Evolutionary conservation across 2,329 filamentous ascomycete genomes (phyloP).

Genomic region (Aureobasidium musti): DNA sequence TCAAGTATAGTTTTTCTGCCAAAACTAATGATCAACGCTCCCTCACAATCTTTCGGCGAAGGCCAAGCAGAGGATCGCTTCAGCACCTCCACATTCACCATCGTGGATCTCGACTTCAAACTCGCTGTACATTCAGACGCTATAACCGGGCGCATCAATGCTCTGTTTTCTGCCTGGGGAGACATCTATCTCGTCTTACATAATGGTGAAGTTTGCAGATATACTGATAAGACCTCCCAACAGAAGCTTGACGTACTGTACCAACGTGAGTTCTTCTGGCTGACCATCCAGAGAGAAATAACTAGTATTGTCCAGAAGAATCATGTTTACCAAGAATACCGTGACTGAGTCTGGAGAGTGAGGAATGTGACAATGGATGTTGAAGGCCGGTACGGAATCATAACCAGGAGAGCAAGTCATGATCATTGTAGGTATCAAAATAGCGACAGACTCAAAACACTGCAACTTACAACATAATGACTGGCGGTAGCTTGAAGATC

Average conservation of each 20-base stretch:
- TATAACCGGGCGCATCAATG: slow-evolving; percentile 75
- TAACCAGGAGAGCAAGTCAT: no score
- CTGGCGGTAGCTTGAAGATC: no score
- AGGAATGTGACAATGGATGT: no score
- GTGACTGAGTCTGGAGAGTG: no score
- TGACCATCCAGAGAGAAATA: slow-evolving; percentile 87
- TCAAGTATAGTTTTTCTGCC: slow-evolving; percentile 84
- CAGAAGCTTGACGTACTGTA: slow-evolving; percentile 93
- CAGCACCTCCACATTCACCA: slow-evolving; percentile 81
- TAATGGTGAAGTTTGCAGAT: slow-evolving; percentile 87
- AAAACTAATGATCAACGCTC: slow-evolving; percentile 59
- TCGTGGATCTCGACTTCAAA: slow-evolving; percentile 86
- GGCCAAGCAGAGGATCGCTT: slow-evolving; percentile 75
- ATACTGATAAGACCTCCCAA: slow-evolving; percentile 85
- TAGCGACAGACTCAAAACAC: no score
- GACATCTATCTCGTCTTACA: slow-evolving; percentile 87
- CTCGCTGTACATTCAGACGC: slow-evolving; percentile 89
- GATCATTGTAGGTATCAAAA: no score
- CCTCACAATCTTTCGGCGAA: slow-evolving; percentile 72
- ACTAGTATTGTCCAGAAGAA: slow-evolving; percentile 81
- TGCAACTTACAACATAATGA: no score
- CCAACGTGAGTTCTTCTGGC: slow-evolving; percentile 85
- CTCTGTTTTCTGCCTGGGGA: slow-evolving; percentile 84
- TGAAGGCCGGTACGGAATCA: no score
- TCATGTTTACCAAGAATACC: slow-evolving; percentile 88